Evolutionary conservation across 2,329 filamentous ascomycete species (phyloP).

Genomic region (Colletotrichum sp.): DNA sequence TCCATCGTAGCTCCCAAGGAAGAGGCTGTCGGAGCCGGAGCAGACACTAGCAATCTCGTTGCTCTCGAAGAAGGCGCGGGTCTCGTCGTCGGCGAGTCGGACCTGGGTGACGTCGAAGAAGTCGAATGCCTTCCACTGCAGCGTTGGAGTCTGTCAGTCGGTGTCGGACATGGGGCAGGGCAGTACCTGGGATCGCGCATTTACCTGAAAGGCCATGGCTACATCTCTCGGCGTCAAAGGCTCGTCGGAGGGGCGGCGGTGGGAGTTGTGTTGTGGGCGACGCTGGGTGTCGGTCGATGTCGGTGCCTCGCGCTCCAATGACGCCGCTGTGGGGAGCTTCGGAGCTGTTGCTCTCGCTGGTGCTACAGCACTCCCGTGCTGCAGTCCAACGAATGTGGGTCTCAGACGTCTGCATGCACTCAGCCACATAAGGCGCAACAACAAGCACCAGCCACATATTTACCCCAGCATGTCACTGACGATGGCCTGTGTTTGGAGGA

Average conservation of each 20-base stretch:
- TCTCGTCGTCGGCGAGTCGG: conserved; percentile 79
- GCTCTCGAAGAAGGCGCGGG: conserved; percentile 79
- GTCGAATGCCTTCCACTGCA: conserved; percentile 97
- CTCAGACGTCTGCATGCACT: not conserved
- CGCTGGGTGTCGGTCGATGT: conserved; percentile 8
- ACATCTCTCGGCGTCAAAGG: conserved; percentile 14
- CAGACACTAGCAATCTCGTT: conserved; percentile 83
- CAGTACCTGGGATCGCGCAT: not conserved
- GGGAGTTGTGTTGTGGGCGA: not conserved
- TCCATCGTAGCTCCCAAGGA: conserved; percentile 86
- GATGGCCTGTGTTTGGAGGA: not conserved
- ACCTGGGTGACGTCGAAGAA: conserved; percentile 97
- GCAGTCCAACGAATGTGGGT: not conserved
- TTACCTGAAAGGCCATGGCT: conserved; percentile 24
- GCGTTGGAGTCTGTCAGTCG: not conserved
- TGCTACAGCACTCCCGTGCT: not conserved
- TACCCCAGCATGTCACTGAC: not conserved
- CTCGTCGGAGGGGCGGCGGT: not conserved
- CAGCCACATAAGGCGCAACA: not conserved
- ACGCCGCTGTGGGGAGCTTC: conserved; percentile 29
- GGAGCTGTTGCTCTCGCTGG: conserved; percentile 9
- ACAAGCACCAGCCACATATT: not conserved
- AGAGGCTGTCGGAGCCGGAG: conserved; percentile 87
- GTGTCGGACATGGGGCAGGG: not conserved
- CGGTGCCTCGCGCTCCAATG: conserved; percentile 25